Evolutionary conservation across 305 asterid species (phyloP), one percentile per base, ranked within the genome.

Genomic region (Fraxinus ornus): DNA sequence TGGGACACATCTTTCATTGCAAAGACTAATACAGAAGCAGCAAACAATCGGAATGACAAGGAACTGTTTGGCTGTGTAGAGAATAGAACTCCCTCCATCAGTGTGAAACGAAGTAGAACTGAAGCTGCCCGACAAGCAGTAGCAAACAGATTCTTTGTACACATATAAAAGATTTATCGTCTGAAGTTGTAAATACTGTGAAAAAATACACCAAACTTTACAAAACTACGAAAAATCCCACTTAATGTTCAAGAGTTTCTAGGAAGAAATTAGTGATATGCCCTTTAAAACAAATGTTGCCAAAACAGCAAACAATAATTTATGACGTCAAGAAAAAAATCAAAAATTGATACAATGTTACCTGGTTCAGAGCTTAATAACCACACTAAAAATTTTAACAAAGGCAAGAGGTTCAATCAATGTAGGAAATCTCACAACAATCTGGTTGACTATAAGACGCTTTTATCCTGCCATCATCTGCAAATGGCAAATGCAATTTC

Each of bases 381-480:
- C 72, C 72, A 64, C 72, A n/a, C 72, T 39, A 2, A 7, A 62
- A 64, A 22, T 64, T 64, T 64, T 64, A 64, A 10, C 24, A 21
- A 62, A 64, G 13, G 15, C 8, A 8, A 22, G 32, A 64, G 26
- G 2, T 24, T 21, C 17, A n/a, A 64, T 28, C n/a, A 15, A 68
- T 68, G 39, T 39, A 22, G 80, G 49, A 41, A 79, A 26, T 70
- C 82, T 44, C 0, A 7, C 60, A 49, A 28, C 32, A 55, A 72
- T 21, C 75, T 37, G 52, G 75, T 77, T 13, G 24, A 70, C 75
- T 66, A 71, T 32, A 82, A 70, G 17, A 32, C 71, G n/a, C 87
- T 90, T 91, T 32, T 90, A 89, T 75, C 91, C 89, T 57, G 92
- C 86, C 94, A 92, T 92, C 94, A 94, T 94, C 98, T 94, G 94